Evolutionary conservation across 129 eudicot genomes (phyloP).

Genomic region (Glebionis coronaria): DNA sequence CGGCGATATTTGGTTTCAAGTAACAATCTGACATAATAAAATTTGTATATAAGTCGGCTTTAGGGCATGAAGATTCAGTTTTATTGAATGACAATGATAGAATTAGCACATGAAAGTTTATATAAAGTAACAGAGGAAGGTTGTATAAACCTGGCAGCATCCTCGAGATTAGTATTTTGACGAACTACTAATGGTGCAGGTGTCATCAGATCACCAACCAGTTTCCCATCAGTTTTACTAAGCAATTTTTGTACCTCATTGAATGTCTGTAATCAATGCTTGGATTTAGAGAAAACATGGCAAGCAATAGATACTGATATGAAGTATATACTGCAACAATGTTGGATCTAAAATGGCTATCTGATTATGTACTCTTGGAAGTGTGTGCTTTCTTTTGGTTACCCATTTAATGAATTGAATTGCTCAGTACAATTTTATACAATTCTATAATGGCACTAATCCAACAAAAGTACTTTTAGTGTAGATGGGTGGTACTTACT

Average conservation of each 20-base stretch:
- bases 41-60: not conserved
- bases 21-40: slow-evolving; percentile 53
- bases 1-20: slow-evolving; percentile 92
- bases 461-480: slow-evolving; percentile 5
- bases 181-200: slow-evolving; percentile 89
- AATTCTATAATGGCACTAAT: not conserved
- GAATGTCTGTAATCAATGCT: slow-evolving; percentile 58
- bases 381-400: not conserved
- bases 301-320: slow-evolving; percentile 7
- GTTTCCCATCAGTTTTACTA: slow-evolving; percentile 70
- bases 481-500: slow-evolving; percentile 42
- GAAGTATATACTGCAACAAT: not conserved
- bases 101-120: not conserved
- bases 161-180: slow-evolving; percentile 85
- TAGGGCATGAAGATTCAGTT: not conserved
- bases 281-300: slow-evolving; percentile 17
- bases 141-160: slow-evolving; percentile 70
- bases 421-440: not conserved
- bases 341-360: slow-evolving; percentile 7
- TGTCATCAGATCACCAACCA: slow-evolving; percentile 93
- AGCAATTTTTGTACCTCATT: slow-evolving; percentile 85
- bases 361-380: not conserved
- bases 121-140: slow-evolving; percentile 7
- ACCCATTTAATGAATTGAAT: not conserved
- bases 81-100: not conserved